Evolutionary conservation across 208 protist species (phyloP).

Genomic region (Acanthamoeba sp.): DNA sequence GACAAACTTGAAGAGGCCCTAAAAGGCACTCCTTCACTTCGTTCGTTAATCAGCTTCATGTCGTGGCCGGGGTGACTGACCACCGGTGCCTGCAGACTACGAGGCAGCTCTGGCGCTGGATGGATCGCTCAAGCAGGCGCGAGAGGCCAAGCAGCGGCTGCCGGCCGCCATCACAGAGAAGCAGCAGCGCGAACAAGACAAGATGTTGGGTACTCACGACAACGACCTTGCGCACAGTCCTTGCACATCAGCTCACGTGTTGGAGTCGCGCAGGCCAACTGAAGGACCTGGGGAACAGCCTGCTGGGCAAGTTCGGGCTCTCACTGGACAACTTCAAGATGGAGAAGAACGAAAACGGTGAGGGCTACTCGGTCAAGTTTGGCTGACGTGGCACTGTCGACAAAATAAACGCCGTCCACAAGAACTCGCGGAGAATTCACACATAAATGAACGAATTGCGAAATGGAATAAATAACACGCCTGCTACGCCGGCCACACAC

Average conservation of each 20-base stretch:
- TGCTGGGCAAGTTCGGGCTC: conserved; percentile 97
- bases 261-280: conserved; percentile 88
- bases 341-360: conserved; percentile 95
- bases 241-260: background rate
- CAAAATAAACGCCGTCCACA: background rate
- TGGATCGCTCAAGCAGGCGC: conserved; percentile 82
- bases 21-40: conserved; percentile 41
- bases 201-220: conserved; percentile 91
- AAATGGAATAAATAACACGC: background rate
- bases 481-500: background rate
- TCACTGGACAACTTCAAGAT: conserved; percentile 98
- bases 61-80: background rate
- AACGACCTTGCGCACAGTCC: background rate
- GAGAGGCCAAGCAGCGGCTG: conserved; percentile 83
- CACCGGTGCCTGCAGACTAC: conserved; percentile 87
- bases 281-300: conserved; percentile 96
- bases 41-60: too few species aligned
- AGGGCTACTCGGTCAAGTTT: conserved; percentile 96
- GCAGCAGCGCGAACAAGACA: conserved; percentile 94
- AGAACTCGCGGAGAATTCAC: background rate
- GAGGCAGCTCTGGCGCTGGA: conserved; percentile 91
- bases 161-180: conserved; percentile 91
- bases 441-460: background rate
- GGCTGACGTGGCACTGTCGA: background rate
- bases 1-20: conserved; percentile 92